Evolutionary conservation across 2,329 filamentous ascomycete genomes (phyloP).

Genomic region (Hymenoscyphus albidus): DNA sequence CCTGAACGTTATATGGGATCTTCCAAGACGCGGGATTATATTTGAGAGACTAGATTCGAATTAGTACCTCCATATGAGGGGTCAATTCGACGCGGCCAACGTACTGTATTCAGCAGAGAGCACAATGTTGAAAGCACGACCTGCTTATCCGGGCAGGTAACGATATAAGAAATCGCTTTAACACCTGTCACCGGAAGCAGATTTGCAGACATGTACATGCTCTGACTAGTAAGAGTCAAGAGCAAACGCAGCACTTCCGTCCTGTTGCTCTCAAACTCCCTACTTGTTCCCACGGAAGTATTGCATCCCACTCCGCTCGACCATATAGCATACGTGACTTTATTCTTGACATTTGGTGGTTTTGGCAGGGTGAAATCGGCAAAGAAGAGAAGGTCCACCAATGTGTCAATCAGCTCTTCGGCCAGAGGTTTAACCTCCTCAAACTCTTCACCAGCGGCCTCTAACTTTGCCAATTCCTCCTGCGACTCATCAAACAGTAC

Average conservation of each 20-base stretch:
- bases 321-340: constrained; percentile 94
- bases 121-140: constrained; percentile 85
- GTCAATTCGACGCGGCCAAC: constrained; percentile 34
- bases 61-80: constrained; percentile 11
- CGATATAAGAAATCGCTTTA: constrained; percentile 81
- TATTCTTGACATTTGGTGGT: constrained; percentile 65
- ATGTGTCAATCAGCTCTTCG: constrained; percentile 86
- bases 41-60: constrained; percentile 68
- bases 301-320: constrained; percentile 97
- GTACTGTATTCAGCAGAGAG: constrained; percentile 87
- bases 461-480: constrained; percentile 47
- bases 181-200: constrained; percentile 78
- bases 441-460: constrained; percentile 56
- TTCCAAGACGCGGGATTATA: constrained; percentile 94
- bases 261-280: constrained; percentile 88
- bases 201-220: constrained; percentile 85
- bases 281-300: constrained; percentile 79
- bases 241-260: constrained; percentile 85
- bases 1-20: constrained; percentile 87
- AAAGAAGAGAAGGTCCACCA: constrained; percentile 88
- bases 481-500: constrained; percentile 79
- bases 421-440: constrained; percentile 83
- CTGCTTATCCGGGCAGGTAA: constrained; percentile 85
- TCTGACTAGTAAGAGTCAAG: constrained; percentile 80
- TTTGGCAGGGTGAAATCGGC: constrained; percentile 81